A percentile compares a stretch with the other conserved stretches of the same genome.
phyloP scores from a whole-genome alignment of 306 rosid genomes.

The Sophora flavescens region DNA sequence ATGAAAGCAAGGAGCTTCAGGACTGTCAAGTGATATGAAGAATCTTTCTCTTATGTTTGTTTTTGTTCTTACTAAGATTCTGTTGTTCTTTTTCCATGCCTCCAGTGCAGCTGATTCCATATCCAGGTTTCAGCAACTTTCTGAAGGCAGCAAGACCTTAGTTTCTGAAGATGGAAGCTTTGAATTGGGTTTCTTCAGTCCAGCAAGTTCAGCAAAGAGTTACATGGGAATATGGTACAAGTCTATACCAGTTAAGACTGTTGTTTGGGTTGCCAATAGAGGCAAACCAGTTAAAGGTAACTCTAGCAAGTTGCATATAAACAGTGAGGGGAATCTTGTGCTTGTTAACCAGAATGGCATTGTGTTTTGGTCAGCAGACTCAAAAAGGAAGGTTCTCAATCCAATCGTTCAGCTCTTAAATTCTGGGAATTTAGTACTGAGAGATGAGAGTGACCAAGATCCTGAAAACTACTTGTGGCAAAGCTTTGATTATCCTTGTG shows the following conservation, averaged over 20 bases:
- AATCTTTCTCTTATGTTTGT: background rate
- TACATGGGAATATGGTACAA: conserved; percentile 73
- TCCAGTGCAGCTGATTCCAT: conserved; percentile 40
- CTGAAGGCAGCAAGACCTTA: conserved; percentile 45
- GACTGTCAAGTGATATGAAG: conserved; percentile 2
- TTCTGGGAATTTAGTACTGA: conserved; percentile 63
- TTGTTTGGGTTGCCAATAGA: conserved; percentile 75
- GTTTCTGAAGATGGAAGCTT: conserved; percentile 50
- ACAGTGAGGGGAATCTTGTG: conserved; percentile 37
- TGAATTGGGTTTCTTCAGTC: conserved; percentile 52
- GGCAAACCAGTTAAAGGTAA: conserved; percentile 53
- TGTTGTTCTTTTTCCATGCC: background rate
- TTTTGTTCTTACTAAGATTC: conserved; percentile 33
- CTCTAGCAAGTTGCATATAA: conserved; percentile 53
- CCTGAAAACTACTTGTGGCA: conserved; percentile 58
- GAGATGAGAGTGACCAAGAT: conserved; percentile 46
- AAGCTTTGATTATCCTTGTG: conserved; percentile 72
- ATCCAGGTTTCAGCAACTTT: conserved; percentile 29
- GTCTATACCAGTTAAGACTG: conserved; percentile 47
- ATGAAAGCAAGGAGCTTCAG: conserved; percentile 40
- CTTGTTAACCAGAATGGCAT: conserved; percentile 36
- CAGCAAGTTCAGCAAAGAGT: conserved; percentile 39
- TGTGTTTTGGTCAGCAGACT: conserved; percentile 53
- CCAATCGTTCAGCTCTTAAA: conserved; percentile 53
- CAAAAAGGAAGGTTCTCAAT: conserved; percentile 31